phyloP scores from a whole-genome alignment of 345 rosid genomes.

The Gossypium stocksii region DNA sequence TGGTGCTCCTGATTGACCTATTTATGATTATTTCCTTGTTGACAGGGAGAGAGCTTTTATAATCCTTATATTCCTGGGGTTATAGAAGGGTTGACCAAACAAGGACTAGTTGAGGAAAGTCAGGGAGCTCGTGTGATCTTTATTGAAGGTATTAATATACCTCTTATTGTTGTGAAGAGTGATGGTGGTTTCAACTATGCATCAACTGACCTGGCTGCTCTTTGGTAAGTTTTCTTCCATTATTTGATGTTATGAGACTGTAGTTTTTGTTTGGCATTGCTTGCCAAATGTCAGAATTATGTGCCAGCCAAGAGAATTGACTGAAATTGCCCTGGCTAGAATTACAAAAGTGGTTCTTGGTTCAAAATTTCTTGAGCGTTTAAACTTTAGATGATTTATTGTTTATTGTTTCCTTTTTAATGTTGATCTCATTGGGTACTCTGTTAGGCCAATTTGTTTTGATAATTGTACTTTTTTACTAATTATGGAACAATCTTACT shows the following conservation, averaged over 20 bases:
- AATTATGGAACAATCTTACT: background rate
- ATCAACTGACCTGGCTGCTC: conserved; percentile 88
- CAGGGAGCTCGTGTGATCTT: conserved; percentile 90
- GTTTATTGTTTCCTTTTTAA: background rate
- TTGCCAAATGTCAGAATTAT: background rate
- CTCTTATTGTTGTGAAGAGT: conserved; percentile 93
- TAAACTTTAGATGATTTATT: background rate
- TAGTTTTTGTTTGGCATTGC: background rate
- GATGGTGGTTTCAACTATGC: conserved; percentile 97
- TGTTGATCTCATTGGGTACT: background rate
- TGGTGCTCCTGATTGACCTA: background rate
- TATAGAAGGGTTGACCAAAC: conserved; percentile 44
- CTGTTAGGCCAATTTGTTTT: background rate
- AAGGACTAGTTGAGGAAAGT: conserved; percentile 80
- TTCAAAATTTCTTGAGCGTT: background rate
- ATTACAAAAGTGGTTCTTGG: background rate
- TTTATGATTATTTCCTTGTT: conserved; percentile 15
- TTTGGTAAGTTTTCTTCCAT: conserved; percentile 53
- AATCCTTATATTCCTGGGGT: conserved; percentile 67
- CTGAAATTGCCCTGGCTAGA: background rate
- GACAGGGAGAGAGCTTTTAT: conserved; percentile 97
- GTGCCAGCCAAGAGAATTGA: background rate
- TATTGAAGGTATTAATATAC: conserved; percentile 69
- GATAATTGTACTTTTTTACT: background rate
- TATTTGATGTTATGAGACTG: conserved; percentile 1